These are phyloP conservation scores for Lathyrus tuberosus DNA, from an alignment of 306 rosid species.

Conservation along the genomic window DNA sequence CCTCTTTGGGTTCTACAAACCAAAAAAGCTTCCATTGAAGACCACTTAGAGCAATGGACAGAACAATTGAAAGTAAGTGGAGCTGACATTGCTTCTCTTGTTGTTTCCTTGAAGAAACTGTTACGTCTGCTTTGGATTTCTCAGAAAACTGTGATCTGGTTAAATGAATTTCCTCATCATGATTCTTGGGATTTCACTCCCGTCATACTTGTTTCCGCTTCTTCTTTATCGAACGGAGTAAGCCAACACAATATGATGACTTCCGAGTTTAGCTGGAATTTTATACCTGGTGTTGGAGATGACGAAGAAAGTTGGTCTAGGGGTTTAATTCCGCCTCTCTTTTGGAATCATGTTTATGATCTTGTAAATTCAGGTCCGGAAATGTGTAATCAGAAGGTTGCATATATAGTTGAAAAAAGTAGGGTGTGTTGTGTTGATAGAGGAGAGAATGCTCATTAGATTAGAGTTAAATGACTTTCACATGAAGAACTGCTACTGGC, in stretches of 20 bases:
- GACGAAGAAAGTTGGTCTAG: slow-evolving; percentile 97
- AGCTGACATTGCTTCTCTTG: slow-evolving; percentile 75
- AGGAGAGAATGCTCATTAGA: too few relatives aligned
- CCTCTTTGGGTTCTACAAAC: slow-evolving; percentile 83
- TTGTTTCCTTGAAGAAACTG: slow-evolving; percentile 69
- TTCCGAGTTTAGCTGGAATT: slow-evolving; percentile 92
- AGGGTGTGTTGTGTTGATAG: too few relatives aligned
- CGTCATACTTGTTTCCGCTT: slow-evolving; percentile 79
- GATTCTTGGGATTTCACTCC: slow-evolving; percentile 97
- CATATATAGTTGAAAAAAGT: too few relatives aligned
- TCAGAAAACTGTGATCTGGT: slow-evolving; percentile 82
- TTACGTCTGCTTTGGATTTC: slow-evolving; percentile 93
- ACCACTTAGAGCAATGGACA: slow-evolving; percentile 76
- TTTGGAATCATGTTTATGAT: too few relatives aligned
- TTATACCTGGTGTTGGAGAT: slow-evolving; percentile 88
- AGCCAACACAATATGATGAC: slow-evolving; percentile 59
- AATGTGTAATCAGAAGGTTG: too few relatives aligned
- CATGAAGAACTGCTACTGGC: too few relatives aligned
- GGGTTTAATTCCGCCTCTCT: slow-evolving; percentile 44
- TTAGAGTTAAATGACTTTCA: too few relatives aligned
- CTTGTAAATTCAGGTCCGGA: too few relatives aligned
- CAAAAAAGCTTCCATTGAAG: slow-evolving; percentile 75
- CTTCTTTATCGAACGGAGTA: slow-evolving; percentile 51
- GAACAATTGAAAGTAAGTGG: slow-evolving; percentile 60
- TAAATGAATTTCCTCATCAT: slow-evolving; percentile 87